Base-by-base conservation (phyloP, 2,329 filamentous ascomycete species). In the Trichoderma arundinaceum region DNA sequence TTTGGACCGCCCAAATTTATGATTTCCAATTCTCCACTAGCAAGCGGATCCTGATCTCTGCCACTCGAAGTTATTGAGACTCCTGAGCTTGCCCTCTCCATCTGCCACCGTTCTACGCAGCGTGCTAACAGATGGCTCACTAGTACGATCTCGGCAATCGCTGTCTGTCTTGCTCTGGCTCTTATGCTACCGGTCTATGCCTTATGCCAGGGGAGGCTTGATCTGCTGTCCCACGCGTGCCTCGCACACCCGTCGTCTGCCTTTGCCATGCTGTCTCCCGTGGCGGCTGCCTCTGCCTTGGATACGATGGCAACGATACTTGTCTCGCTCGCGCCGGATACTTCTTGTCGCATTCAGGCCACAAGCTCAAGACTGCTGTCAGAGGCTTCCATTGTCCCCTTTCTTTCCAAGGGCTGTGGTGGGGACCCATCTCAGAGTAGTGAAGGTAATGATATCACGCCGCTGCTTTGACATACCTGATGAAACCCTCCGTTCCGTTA, bases 61-160 rank as follows among this genome's bases (percentile, higher is more conserved):
- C 59, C 59, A 46, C 59, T 63, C 39, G 15, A 46, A 28, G 22
- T 28, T 38, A 63, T 54, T 63, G 49, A 63, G 59, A 35, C 59
- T 63, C 49, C 39, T 53, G 35, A 33, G 39, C 19, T 46, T 46
- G 39, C 28, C 32, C 28, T 46, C 49, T 46, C 15, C 49, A 53
- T 63, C 39, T 53, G 38, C 28, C 38, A 33, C 58, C 35, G 7
- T 43, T 54, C 49, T 22, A 46, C 28, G 41, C 28, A 28, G 15
- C 17, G 28, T 35, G 44, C 57, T 60, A 38, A 17, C 39, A 54
- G 39, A 52, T 22, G 39, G 22, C 17, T 63, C n/a, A 7, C 59
- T 63, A 63, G 59, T 46, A 63, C 59, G 59, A 63, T 63, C 59
- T 63, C 59, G 59, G 59, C 59, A 63, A 63, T 63, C 59, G 59